A percentile compares a stretch with the other conserved stretches of the same genome.
These are phyloP conservation scores for Metarhizium album DNA, from an alignment of 2,329 filamentous ascomycete genomes.

Conservation along the genomic window DNA sequence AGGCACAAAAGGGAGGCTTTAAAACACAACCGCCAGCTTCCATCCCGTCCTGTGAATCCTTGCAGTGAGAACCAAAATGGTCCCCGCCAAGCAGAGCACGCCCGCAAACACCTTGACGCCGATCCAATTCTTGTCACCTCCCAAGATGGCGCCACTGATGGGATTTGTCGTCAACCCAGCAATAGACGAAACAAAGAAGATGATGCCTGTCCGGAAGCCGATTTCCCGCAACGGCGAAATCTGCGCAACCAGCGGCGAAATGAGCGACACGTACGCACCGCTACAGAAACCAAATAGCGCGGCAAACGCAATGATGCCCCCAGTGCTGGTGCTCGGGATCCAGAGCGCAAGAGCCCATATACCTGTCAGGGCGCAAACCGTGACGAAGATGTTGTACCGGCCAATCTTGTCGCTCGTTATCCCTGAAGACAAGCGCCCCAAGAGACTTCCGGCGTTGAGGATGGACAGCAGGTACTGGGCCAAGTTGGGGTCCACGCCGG, in stretches of 20 bases:
- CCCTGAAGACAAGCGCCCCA: conserved; percentile 25
- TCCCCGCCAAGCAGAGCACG: conserved; percentile 20
- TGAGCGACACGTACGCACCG: conserved; percentile 29
- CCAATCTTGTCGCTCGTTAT: conserved; percentile 25
- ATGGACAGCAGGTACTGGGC: conserved; percentile 26
- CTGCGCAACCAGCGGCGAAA: conserved; percentile 31
- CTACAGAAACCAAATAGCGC: conserved; percentile 32
- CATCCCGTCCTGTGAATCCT: conserved; percentile 17
- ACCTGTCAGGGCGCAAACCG: conserved; percentile 20
- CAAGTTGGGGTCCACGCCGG: conserved; percentile 15
- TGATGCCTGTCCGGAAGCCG: conserved; percentile 22
- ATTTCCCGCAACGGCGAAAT: conserved; percentile 28
- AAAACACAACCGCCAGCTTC: conserved; percentile 16
- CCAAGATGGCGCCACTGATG: conserved; percentile 38
- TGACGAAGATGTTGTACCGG: conserved; percentile 31
- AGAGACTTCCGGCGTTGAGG: conserved; percentile 27
- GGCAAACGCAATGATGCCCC: conserved; percentile 29
- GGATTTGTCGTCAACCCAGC: conserved; percentile 46
- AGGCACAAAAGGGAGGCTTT: neutral
- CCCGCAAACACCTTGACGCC: conserved; percentile 28
- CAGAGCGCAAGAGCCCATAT: conserved; percentile 2
- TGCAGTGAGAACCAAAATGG: conserved; percentile 14
- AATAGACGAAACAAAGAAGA: conserved; percentile 43
- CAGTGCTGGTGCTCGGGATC: conserved; percentile 14
- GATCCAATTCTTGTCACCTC: conserved; percentile 17